Conservation (phyloP, 306 rosid genomes). For the Fragaria ananassa region DNA sequence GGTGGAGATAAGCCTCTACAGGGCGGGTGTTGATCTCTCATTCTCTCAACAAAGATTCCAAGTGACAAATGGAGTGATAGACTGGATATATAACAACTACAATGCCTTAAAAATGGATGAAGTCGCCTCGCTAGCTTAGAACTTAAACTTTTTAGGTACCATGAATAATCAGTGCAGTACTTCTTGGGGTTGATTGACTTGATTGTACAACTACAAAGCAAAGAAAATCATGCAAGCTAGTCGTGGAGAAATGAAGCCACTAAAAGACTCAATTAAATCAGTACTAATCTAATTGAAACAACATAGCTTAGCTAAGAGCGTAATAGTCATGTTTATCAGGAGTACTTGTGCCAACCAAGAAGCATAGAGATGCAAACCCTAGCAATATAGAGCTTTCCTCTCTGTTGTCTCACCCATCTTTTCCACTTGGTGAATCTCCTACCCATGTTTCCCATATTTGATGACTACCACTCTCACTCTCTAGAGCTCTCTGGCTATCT, state of each 20-base stretch:
- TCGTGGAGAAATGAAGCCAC: not conserved
- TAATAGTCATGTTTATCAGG: slow-evolving; percentile 9
- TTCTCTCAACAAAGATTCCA: not conserved
- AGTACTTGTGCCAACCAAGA: slow-evolving; percentile 69
- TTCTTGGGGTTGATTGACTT: not conserved
- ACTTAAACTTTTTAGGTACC: not conserved
- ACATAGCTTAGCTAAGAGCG: not conserved
- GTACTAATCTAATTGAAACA: not conserved
- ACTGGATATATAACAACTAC: not conserved
- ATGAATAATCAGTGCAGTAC: not conserved
- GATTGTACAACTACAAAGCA: not conserved
- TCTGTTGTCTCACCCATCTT: slow-evolving; percentile 69
- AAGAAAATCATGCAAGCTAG: not conserved
- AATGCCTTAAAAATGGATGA: not conserved
- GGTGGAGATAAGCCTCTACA: not conserved
- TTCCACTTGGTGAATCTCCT: slow-evolving; percentile 62
- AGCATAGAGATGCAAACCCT: slow-evolving; percentile 82
- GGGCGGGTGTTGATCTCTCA: not conserved
- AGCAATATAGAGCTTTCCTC: slow-evolving; percentile 70
- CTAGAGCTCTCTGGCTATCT: not conserved
- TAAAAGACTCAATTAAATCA: not conserved
- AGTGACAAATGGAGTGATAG: not conserved
- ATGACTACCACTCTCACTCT: not conserved
- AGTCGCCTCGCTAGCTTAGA: not conserved
- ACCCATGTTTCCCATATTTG: slow-evolving; percentile 31